A percentile compares a stretch with the other conserved stretches of the same genome.
Evolutionary conservation across 2,329 filamentous ascomycete species (phyloP).

Genomic region (Aspergillus sp.): DNA sequence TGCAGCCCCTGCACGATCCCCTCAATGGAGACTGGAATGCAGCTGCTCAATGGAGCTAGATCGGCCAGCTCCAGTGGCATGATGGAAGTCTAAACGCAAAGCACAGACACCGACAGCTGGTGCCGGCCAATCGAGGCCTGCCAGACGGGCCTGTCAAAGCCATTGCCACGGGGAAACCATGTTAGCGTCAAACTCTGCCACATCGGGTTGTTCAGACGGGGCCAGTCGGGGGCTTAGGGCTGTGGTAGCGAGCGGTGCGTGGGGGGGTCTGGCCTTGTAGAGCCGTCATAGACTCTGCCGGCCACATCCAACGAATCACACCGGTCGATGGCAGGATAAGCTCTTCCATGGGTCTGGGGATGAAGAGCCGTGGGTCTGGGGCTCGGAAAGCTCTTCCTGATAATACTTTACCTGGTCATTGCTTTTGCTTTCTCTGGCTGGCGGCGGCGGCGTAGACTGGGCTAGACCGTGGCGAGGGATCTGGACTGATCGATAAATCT

Average conservation of each 20-base stretch:
- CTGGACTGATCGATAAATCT: no score
- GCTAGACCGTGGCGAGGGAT: no score
- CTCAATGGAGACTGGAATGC: no score
- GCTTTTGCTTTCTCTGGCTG: no score
- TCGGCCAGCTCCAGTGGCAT: background rate
- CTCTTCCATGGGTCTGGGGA: background rate
- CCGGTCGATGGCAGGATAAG: background rate
- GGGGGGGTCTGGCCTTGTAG: background rate
- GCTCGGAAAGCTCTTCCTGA: no score
- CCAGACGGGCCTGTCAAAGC: no score
- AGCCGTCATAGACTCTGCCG: background rate
- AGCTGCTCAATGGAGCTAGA: no score
- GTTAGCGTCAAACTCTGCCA: background rate
- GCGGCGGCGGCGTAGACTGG: no score
- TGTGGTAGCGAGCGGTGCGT: background rate
- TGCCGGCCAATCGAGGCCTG: background rate
- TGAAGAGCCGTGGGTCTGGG: no score
- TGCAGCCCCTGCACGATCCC: no score
- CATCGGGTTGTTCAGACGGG: background rate
- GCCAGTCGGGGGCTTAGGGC: background rate
- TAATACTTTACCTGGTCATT: no score
- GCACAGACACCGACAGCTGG: background rate
- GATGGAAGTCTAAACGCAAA: background rate
- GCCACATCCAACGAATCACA: no score
- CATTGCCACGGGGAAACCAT: background rate